Base-by-base conservation (phyloP, 139 green algal species). In the Closterium sp. region DNA sequence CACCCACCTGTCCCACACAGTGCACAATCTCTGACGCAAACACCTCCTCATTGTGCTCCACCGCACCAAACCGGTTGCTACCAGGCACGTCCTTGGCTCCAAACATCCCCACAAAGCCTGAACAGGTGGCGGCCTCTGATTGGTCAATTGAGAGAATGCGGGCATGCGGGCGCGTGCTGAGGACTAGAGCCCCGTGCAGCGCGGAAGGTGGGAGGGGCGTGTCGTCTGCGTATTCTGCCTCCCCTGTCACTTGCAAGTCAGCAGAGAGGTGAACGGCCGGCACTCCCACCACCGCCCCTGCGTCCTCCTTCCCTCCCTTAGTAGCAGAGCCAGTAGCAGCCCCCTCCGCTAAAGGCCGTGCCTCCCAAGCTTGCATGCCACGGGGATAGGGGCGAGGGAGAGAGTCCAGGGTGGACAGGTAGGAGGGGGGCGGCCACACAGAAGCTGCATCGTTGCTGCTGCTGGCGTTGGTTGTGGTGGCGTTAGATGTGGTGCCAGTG, bases 171-270 rank as follows among this genome's bases (percentile, higher is more conserved):
- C 95, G 94, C 45, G 86, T 96, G 95, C 94, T 97, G 30, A 97
- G 92, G 10, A 99, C 96, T 13, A 99, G 96, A 0, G 96, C 97
- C 0, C 94, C 97, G 89, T 98, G 95, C 89, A 99, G 96, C 3
- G 91, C 86, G 38, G 96, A 94, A 2, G 93, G 9, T 0, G 95
- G 95, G n/a, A 97, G 94, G 70, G 95, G 94, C 11, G 98, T 95
- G 93, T 99, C 98, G 88, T 99, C 98, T 6, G 95, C 95, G 95
- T 99, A 99, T 73, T 95, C 31, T 10, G 98, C 98, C 94, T 99
- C 96, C 0, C 98, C 98, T 31, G 91, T 97, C 27, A 93, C 90
- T 70, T 92, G 89, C 2, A 90, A 31, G 89, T 98, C 97, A 7
- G 98, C 98, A n/a, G 97, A 96, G 94, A 96, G 95, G 95, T 99